Base-by-base conservation (phyloP, 495 filamentous ascomycete species). In the Hyaloscypha finlandica region DNA sequence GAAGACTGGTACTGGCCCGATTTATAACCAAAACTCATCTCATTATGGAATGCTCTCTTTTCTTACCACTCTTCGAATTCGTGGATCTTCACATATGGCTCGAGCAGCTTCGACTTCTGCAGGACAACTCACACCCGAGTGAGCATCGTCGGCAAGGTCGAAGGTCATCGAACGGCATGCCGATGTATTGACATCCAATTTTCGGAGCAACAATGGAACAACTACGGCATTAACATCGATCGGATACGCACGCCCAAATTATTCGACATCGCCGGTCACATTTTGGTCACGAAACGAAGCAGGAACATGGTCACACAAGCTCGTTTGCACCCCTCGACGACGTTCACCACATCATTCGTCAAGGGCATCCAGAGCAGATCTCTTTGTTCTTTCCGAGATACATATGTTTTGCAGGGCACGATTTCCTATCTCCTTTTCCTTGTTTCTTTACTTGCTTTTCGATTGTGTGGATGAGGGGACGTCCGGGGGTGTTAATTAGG, bases 91-190 rank as follows among this genome's bases (percentile, higher is more conserved):
- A 30, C 55, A 61, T 31, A 68, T 75, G 71, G 73, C 73, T 73
- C 73, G 73, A 74, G 63, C 68, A 63, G 55, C 67, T 72, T 65
- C 51, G 64, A 71, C 64, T 63, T 67, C 42, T 64, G 51, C 61
- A 67, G 70, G 65, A 69, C 67, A 63, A 68, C 56, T 68, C 66
- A 67, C 63, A 48, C 35, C 56, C 20, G 53, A 55, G 69, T 67
- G 60, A 59, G 64, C 62, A 64, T 56, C 51, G 61, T 69, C 68
- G 56, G 54, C 59, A 60, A 70, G 19, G 59, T 70, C 54, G 37
- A 55, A 66, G 71, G 16, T 33, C 42, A 66, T 75, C 73, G 73
- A 73, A 75, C 70, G 73, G 73, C 73, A 73, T 62, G 68, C 62
- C 71, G 70, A 73, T 75, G 69, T 69, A 62, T 73, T 70, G 37